These are phyloP conservation scores for Coemansia sp. DNA, from an alignment of 192 early-diverging fungal genomes.

Conservation along the genomic window DNA sequence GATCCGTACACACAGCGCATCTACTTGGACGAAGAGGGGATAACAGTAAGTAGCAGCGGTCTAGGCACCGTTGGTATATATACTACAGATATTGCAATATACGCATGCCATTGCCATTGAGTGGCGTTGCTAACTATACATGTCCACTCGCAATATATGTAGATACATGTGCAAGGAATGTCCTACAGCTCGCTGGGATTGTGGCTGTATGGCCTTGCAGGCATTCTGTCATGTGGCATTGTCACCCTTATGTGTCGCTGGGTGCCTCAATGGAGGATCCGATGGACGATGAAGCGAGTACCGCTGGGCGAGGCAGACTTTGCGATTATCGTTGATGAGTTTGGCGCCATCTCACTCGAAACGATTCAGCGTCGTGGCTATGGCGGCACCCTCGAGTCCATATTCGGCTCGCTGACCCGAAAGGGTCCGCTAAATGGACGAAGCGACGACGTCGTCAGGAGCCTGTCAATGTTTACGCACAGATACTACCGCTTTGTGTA, in stretches of 20 bases:
- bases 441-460: conserved; percentile 38
- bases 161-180: conserved; percentile 60
- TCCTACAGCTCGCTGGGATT: conserved; percentile 48
- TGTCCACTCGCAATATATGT: not conserved
- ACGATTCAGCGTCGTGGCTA: conserved; percentile 59
- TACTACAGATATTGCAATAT: not conserved
- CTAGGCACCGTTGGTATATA: not conserved
- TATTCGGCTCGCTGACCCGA: conserved; percentile 57
- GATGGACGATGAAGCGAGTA: conserved; percentile 63
- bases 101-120: not conserved
- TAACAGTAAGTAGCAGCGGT: conserved; percentile 41
- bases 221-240: conserved; percentile 67
- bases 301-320: conserved; percentile 75
- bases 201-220: conserved; percentile 65
- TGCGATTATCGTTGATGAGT: conserved; percentile 71
- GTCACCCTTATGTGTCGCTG: conserved; percentile 81
- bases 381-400: conserved; percentile 66
- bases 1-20: conserved; percentile 53
- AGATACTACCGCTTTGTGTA: conserved; percentile 56
- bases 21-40: conserved; percentile 71
- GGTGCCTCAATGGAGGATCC: conserved; percentile 76
- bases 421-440: conserved; percentile 30
- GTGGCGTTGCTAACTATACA: not conserved
- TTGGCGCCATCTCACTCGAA: conserved; percentile 59
- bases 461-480: conserved; percentile 46